Conservation (phyloP, 1,284 basidiomycete genomes). For the Apiotrichum gracile region DNA sequence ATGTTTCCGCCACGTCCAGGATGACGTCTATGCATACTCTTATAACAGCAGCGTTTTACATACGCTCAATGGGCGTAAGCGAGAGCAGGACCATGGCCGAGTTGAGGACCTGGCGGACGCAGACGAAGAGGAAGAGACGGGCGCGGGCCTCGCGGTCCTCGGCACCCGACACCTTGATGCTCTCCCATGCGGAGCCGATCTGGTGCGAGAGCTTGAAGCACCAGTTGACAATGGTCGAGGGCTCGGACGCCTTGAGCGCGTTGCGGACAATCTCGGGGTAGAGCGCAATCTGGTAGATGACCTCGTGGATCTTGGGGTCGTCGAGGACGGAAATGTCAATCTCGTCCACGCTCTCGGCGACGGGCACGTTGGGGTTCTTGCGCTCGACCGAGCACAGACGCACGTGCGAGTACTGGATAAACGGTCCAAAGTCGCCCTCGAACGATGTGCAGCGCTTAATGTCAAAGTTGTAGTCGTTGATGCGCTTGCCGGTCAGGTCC, state of each 20-base stretch:
- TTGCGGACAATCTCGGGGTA: slow-evolving; percentile 88
- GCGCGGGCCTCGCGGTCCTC: slow-evolving; percentile 65
- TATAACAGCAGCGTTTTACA: slow-evolving; percentile 53
- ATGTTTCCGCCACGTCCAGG: too few relatives aligned
- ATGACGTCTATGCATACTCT: slow-evolving; percentile 8
- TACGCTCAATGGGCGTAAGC: slow-evolving; percentile 81
- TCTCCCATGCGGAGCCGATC: slow-evolving; percentile 47
- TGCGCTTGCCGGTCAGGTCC: slow-evolving; percentile 91
- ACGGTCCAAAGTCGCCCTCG: slow-evolving; percentile 91
- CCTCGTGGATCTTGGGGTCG: slow-evolving; percentile 74
- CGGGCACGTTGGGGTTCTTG: slow-evolving; percentile 77
- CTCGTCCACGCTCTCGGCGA: slow-evolving; percentile 60
- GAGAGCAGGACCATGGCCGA: slow-evolving; percentile 83
- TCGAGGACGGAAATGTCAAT: slow-evolving; percentile 67
- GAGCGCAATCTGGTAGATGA: slow-evolving; percentile 74
- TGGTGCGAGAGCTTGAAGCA: slow-evolving; percentile 49
- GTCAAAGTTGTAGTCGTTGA: slow-evolving; percentile 95
- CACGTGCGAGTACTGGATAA: slow-evolving; percentile 95
- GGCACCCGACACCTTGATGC: slow-evolving; percentile 70
- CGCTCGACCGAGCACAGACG: slow-evolving; percentile 87
- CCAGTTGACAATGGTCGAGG: slow-evolving; percentile 70
- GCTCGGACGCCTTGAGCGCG: slow-evolving; percentile 80
- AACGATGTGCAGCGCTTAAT: slow-evolving; percentile 94
- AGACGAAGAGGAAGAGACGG: slow-evolving; percentile 84
- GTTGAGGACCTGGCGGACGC: slow-evolving; percentile 79